A percentile compares a stretch with the other conserved stretches of the same genome.
Conservation (phyloP, 2,329 filamentous ascomycete species). For the Penicillium sp. region DNA sequence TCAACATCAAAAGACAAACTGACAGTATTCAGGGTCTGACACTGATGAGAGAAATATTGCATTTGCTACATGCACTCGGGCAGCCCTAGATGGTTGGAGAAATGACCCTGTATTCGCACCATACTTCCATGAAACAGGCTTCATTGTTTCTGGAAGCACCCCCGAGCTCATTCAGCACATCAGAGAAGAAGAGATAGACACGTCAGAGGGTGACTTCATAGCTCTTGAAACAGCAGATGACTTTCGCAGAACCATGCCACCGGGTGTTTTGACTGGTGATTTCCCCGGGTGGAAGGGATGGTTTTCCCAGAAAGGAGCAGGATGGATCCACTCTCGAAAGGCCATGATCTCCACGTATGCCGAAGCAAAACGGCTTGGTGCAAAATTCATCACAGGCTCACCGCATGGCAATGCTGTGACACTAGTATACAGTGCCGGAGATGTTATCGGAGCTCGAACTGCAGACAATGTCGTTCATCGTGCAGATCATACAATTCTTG, state of each 20-base stretch:
- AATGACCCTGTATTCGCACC: constrained; percentile 50
- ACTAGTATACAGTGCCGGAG: constrained; percentile 43
- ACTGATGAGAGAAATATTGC: constrained; percentile 24
- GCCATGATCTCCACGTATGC: constrained; percentile 51
- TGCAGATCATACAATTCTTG: constrained; percentile 53
- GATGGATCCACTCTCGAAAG: constrained; percentile 60
- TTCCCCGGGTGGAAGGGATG: constrained; percentile 58
- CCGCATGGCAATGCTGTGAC: constrained; percentile 43
- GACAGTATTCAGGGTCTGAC: constrained; percentile 13
- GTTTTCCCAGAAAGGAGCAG: constrained; percentile 45
- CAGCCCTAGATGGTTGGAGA: constrained; percentile 47
- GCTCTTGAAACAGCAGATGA: constrained; percentile 49
- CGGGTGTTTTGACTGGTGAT: constrained; percentile 55
- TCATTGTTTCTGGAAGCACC: constrained; percentile 47
- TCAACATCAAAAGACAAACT: not conserved
- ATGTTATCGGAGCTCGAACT: constrained; percentile 50
- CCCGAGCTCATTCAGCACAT: constrained; percentile 44
- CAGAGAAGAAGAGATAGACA: constrained; percentile 39
- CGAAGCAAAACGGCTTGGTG: constrained; percentile 54
- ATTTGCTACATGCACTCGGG: constrained; percentile 28
- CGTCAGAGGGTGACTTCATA: constrained; percentile 35
- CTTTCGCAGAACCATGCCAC: constrained; percentile 57
- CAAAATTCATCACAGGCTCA: constrained; percentile 50
- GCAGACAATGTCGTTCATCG: constrained; percentile 46
- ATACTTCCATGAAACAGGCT: constrained; percentile 52